Percentiles rank a stretch among this genome's conserved stretches.
phyloP scores from a whole-genome alignment of 2,329 filamentous ascomycete species.

The Fusarium multiceps region DNA sequence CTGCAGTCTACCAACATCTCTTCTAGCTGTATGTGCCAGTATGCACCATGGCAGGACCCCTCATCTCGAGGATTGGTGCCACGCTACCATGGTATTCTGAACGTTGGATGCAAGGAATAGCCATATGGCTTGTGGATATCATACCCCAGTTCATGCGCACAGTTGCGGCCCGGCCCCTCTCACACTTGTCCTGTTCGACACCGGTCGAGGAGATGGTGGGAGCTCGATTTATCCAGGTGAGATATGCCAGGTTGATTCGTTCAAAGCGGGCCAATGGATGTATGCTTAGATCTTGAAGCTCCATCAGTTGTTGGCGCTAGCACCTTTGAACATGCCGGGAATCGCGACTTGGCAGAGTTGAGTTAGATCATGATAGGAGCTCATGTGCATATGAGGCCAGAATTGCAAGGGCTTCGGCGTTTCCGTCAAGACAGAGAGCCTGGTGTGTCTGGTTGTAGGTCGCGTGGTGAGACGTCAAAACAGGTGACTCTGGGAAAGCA shows the following conservation, averaged over 20 bases:
- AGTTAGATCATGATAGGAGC: background rate
- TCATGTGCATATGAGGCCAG: constrained; percentile 28
- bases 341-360: constrained; percentile 13
- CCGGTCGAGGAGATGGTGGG: constrained; percentile 19
- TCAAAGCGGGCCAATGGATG: constrained; percentile 27
- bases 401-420: constrained; percentile 15
- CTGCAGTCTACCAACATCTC: constrained; percentile 18
- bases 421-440: background rate
- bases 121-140: background rate
- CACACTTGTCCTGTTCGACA: constrained; percentile 13
- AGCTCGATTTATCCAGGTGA: constrained; percentile 7
- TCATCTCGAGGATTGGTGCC: constrained; percentile 21
- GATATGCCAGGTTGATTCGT: constrained; percentile 8
- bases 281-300: constrained; percentile 7
- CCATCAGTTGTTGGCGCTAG: constrained; percentile 40
- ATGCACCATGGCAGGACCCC: background rate
- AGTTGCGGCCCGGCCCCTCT: constrained; percentile 27
- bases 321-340: constrained; percentile 7
- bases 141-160: constrained; percentile 31
- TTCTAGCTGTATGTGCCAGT: constrained; percentile 2
- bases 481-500: constrained; percentile 9
- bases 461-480: constrained; percentile 2
- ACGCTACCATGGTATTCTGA: constrained; percentile 22
- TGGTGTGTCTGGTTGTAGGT: constrained; percentile 1
- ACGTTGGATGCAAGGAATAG: constrained; percentile 2